A percentile compares a stretch with the other conserved stretches of the same genome.
Conservation (phyloP, 805 yeast genomes). For the Dipodascopsis uninucleata region DNA sequence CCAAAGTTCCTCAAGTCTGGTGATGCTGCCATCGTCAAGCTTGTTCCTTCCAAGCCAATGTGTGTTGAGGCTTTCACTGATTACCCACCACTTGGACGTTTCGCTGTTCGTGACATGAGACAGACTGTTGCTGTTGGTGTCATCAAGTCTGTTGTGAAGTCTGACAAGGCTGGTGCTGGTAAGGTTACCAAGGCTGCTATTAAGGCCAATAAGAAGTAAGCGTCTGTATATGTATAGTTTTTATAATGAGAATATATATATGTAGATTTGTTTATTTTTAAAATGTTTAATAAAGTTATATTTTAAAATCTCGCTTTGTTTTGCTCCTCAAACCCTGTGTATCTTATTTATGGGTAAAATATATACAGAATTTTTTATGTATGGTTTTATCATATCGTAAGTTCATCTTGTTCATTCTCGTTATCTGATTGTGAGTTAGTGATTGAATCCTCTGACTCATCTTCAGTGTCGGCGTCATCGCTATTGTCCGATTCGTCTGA, state of each 20-base stretch:
- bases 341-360: too few species aligned
- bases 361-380: too few species aligned
- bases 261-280: too few species aligned
- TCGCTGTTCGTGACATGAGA: constrained; percentile 99
- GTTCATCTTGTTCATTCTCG: not conserved
- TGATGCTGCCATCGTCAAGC: constrained; percentile 90
- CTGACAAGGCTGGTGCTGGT: constrained; percentile 77
- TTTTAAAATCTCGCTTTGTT: too few species aligned
- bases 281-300: too few species aligned
- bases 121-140: constrained; percentile 99
- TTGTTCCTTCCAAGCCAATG: constrained; percentile 86
- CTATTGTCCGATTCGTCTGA: constrained; percentile 2
- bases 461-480: not conserved
- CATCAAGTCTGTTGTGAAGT: constrained; percentile 89
- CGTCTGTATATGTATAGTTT: not conserved
- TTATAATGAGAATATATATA: too few species aligned
- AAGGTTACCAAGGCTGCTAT: constrained; percentile 96
- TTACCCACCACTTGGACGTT: constrained; percentile 96
- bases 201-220: constrained; percentile 73
- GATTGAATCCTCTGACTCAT: not conserved
- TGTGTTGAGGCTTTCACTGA: constrained; percentile 93
- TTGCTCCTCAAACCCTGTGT: too few species aligned
- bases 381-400: too few species aligned
- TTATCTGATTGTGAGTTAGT: not conserved
- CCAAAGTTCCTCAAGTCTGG: constrained; percentile 96